Evolutionary conservation across 2,329 filamentous ascomycete species (phyloP), one percentile per base, ranked within the genome.

Genomic region (Lasiodiplodia sp.): DNA sequence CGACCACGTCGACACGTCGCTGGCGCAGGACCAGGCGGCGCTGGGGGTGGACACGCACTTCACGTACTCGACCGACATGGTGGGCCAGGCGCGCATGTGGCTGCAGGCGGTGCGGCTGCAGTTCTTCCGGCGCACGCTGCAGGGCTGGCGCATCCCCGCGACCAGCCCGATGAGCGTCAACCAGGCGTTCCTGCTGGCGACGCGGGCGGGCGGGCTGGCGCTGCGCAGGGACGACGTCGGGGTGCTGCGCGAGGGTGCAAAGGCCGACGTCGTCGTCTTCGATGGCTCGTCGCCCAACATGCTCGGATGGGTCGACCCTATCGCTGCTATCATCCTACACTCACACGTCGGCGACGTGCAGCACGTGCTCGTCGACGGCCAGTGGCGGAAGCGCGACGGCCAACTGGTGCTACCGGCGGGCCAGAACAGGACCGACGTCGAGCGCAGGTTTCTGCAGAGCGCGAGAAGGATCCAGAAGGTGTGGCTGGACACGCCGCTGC

Each of bases 321-420:
- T 89, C 3, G 86, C 86, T 0, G 87, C 87, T 0, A 78, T 89
- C 0, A 82, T 89, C 31, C 75, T 89, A 44, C 86, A 88, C 69
- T 82, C 85, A 0, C 84, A 81, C 66, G 81, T 86, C 4, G 85
- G 83, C 0, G 86, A 88, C 68, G 77, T 88, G 28, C 74, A 82
- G 66, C 78, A 84, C 63, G 86, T 88, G 0, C 69, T 86, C 11
- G 82, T 87, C 0, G 81, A 83, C 64, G 86, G 86, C 0, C 73
- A 78, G 67, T 86, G 84, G 58, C 73, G 76, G 56, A 88, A 87
- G 77, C 75, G 78, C 7, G 79, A 84, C 16, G 78, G 82, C 75
- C 73, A 71, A 66, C 71, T 85, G 14, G 71, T 75, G 0, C 71
- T 73, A 11, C 55, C n/a, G n/a, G 25, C 21, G n/a, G 23, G 51